Evolutionary conservation across 805 yeast species (phyloP).

Genomic region (Wickerhamomyces chambardii): DNA sequence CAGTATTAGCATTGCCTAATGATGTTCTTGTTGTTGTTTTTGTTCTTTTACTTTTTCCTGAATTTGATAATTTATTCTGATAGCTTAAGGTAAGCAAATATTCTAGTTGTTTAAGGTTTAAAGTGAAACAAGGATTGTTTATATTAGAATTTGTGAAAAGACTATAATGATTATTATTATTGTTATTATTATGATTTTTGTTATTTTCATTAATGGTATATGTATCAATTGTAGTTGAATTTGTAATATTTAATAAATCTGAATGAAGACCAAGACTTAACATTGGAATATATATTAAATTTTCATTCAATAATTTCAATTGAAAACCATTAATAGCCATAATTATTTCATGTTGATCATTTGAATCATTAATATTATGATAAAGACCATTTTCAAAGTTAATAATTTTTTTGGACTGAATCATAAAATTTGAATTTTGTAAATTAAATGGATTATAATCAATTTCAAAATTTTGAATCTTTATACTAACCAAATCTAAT

Average conservation of each 20-base stretch:
- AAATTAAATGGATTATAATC: neutral
- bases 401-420: neutral
- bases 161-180: neutral
- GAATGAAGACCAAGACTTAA: neutral
- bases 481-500: neutral
- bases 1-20: too few relatives aligned
- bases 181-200: too few relatives aligned
- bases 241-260: neutral
- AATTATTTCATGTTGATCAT: neutral
- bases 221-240: too few relatives aligned
- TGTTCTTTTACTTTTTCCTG: too few relatives aligned
- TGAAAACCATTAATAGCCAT: neutral
- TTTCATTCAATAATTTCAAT: neutral
- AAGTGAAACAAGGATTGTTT: neutral
- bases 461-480: neutral
- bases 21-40: too few relatives aligned
- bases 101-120: neutral
- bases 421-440: neutral
- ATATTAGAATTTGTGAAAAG: neutral
- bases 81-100: neutral
- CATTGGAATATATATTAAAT: conserved; percentile 1
- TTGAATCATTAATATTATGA: neutral
- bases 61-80: too few relatives aligned
- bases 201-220: neutral
- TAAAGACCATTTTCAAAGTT: conserved; percentile 1